Conservation (phyloP, 2,329 filamentous ascomycete species). For the Calonectria hongkongensis region DNA sequence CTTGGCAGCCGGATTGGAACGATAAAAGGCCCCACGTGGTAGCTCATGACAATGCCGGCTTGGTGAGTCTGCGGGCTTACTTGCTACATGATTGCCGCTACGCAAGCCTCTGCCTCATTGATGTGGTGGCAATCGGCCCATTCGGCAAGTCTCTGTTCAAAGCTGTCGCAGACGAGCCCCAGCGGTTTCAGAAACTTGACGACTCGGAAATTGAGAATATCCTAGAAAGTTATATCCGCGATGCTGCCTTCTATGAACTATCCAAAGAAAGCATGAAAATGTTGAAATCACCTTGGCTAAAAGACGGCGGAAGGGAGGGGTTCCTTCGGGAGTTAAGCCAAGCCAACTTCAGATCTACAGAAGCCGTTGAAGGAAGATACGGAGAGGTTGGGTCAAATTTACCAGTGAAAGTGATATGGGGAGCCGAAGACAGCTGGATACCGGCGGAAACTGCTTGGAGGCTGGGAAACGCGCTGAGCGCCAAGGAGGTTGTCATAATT, state of each 20-base stretch:
- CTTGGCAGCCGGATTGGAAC: constrained; percentile 56
- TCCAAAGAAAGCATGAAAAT: constrained; percentile 58
- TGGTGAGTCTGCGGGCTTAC: constrained; percentile 62
- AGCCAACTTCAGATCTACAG: constrained; percentile 51
- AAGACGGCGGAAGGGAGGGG: constrained; percentile 54
- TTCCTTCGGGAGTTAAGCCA: constrained; percentile 64
- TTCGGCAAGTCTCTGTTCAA: constrained; percentile 67
- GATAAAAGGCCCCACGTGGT: constrained; percentile 60
- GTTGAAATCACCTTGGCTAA: constrained; percentile 61
- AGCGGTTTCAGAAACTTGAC: constrained; percentile 60
- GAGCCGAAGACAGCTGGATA: constrained; percentile 65
- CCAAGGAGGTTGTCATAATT: constrained; percentile 59
- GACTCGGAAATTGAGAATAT: constrained; percentile 61
- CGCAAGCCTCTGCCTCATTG: constrained; percentile 63
- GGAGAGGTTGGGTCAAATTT: constrained; percentile 58
- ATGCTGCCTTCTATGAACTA: constrained; percentile 59
- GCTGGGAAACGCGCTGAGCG: constrained; percentile 54
- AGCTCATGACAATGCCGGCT: constrained; percentile 67
- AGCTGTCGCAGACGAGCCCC: constrained; percentile 59
- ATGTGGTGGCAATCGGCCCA: constrained; percentile 65
- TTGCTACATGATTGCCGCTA: constrained; percentile 61
- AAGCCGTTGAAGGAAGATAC: constrained; percentile 62
- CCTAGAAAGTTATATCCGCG: constrained; percentile 62
- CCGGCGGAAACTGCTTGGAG: constrained; percentile 60
- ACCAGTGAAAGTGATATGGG: constrained; percentile 66